Percentiles rank a stretch among this genome's conserved stretches.
These are phyloP conservation scores for Solanum appendiculatum DNA, from an alignment of 257 asterid species.

Conservation along the genomic window DNA sequence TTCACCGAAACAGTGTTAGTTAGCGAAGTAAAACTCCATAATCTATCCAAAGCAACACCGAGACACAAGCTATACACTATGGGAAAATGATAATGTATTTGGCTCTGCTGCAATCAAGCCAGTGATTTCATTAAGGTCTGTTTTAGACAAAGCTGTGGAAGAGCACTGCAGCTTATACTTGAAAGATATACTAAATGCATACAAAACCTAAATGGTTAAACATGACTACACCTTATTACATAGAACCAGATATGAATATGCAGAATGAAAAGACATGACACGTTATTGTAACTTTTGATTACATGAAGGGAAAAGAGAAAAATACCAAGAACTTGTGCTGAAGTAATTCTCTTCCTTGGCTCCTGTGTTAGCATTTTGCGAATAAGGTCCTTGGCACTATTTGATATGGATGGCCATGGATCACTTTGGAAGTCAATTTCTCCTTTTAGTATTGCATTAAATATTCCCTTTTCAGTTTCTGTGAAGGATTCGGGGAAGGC, in stretches of 20 bases:
- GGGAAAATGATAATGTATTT: not conserved
- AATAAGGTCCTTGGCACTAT: conserved; percentile 78
- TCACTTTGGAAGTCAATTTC: conserved; percentile 73
- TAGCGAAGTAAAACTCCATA: not conserved
- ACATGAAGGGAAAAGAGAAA: not conserved
- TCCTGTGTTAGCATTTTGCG: conserved; percentile 77
- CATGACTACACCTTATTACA: not conserved
- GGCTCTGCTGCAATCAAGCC: not conserved
- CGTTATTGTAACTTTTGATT: not conserved
- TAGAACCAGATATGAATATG: not conserved
- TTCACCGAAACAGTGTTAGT: not conserved
- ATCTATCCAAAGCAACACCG: not conserved
- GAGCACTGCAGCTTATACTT: not conserved
- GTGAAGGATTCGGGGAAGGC: conserved; percentile 2
- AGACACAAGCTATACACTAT: not conserved
- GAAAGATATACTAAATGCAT: not conserved
- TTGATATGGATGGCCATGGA: conserved; percentile 88
- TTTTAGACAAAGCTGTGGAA: not conserved
- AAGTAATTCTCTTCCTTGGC: conserved; percentile 69
- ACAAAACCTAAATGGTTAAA: not conserved
- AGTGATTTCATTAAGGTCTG: not conserved
- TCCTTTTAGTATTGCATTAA: conserved; percentile 78
- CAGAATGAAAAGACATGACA: not conserved
- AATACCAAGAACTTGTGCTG: conserved; percentile 80
- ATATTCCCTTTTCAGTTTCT: conserved; percentile 96